phyloP scores from a whole-genome alignment of 805 yeast genomes.

The Nakazawaea siamensis region DNA sequence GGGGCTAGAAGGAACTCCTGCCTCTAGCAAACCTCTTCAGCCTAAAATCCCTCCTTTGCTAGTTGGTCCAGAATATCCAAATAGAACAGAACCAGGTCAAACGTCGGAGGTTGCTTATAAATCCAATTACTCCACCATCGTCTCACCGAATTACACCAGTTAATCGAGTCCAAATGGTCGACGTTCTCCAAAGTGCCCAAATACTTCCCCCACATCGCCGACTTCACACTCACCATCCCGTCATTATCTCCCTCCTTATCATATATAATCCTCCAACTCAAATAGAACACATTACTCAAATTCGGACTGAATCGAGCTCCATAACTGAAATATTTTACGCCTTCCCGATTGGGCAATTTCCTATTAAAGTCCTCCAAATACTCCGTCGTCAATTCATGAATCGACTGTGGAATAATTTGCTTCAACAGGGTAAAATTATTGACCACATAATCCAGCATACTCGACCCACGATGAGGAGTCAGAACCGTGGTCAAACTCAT shows the following conservation, averaged over 20 bases:
- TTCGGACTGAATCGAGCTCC: slow-evolving; percentile 68
- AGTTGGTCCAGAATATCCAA: slow-evolving; percentile 58
- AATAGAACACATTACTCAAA: slow-evolving; percentile 51
- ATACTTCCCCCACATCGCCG: slow-evolving; percentile 80
- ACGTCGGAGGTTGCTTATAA: slow-evolving; percentile 29
- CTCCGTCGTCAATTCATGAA: slow-evolving; percentile 59
- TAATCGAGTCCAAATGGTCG: slow-evolving; percentile 82
- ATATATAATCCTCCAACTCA: slow-evolving; percentile 59
- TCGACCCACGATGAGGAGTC: slow-evolving; percentile 86
- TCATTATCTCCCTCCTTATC: slow-evolving; percentile 56
- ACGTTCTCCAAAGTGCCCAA: slow-evolving; percentile 70
- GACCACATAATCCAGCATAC: slow-evolving; percentile 65
- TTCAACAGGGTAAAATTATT: slow-evolving; percentile 19
- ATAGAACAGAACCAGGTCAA: slow-evolving; percentile 65
- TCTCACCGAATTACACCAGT: slow-evolving; percentile 60
- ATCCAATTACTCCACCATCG: slow-evolving; percentile 24
- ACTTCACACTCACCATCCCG: slow-evolving; percentile 74
- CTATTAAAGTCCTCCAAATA: slow-evolving; percentile 48
- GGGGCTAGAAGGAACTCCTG: too few relatives aligned
- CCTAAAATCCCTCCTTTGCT: slow-evolving; percentile 47
- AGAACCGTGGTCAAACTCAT: slow-evolving; percentile 76
- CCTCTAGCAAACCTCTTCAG: too few relatives aligned
- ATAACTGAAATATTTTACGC: slow-evolving; percentile 70
- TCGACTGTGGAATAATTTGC: slow-evolving; percentile 22
- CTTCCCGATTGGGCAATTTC: slow-evolving; percentile 37